Percentiles rank a stretch among this genome's conserved stretches.
Evolutionary conservation across 1,284 basidiomycete genomes (phyloP).

Genomic region (Agroathelia rolfsii): DNA sequence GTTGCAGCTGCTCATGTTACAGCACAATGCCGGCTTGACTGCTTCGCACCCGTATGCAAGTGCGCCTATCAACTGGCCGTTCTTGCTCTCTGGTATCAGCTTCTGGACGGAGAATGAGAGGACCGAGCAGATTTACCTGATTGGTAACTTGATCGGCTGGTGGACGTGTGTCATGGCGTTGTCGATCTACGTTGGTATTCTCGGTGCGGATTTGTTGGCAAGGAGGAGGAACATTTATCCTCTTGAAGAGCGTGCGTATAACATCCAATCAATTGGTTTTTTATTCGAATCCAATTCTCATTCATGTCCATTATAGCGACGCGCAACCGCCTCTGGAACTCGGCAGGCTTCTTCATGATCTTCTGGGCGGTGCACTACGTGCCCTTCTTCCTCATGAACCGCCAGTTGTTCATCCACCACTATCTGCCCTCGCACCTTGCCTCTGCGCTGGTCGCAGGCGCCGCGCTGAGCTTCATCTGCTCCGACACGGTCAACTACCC

Average conservation of each 20-base stretch:
- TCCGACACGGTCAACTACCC: slow-evolving; percentile 93
- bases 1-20: slow-evolving; percentile 90
- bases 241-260: slow-evolving; percentile 72
- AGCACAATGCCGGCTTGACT: slow-evolving; percentile 95
- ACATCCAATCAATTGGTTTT: slow-evolving; percentile 5
- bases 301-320: slow-evolving; percentile 43
- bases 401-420: slow-evolving; percentile 96
- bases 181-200: slow-evolving; percentile 82
- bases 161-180: slow-evolving; percentile 85
- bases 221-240: slow-evolving; percentile 79
- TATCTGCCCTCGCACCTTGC: slow-evolving; percentile 94
- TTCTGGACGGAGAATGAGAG: slow-evolving; percentile 91
- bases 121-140: slow-evolving; percentile 91
- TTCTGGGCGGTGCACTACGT: slow-evolving; percentile 95
- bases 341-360: slow-evolving; percentile 88
- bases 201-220: slow-evolving; percentile 84
- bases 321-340: slow-evolving; percentile 89
- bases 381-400: slow-evolving; percentile 97
- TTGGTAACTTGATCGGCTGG: slow-evolving; percentile 93
- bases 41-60: slow-evolving; percentile 94
- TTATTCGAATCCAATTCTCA: slow-evolving; percentile 5
- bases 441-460: slow-evolving; percentile 85
- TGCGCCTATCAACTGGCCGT: slow-evolving; percentile 95
- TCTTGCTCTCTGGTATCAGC: slow-evolving; percentile 89
- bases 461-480: slow-evolving; percentile 85